Percentiles rank a stretch among this genome's conserved stretches.
These are phyloP conservation scores for Chondrostereum purpureum DNA, from an alignment of 1,284 basidiomycete genomes.

Conservation along the genomic window DNA sequence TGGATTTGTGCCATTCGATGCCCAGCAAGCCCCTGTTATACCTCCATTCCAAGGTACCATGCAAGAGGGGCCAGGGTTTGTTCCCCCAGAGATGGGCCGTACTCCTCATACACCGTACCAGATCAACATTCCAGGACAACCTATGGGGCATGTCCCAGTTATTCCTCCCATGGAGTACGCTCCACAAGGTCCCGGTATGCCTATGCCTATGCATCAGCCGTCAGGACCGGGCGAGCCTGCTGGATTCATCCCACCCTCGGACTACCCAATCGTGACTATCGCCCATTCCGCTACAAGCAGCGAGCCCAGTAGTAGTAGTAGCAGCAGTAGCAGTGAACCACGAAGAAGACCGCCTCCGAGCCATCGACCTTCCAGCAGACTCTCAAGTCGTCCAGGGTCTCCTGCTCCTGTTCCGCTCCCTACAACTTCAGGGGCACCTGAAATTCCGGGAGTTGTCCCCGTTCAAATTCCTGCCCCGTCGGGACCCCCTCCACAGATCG, in stretches of 20 bases:
- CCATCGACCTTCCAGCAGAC: neutral
- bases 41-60: constrained; percentile 22
- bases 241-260: too few species aligned
- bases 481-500: neutral
- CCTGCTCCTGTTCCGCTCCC: constrained; percentile 2
- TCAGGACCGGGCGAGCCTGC: too few species aligned
- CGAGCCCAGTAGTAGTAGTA: neutral
- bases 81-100: constrained; percentile 9
- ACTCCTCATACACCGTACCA: too few species aligned
- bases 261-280: too few species aligned
- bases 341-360: too few species aligned
- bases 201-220: neutral
- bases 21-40: constrained; percentile 7
- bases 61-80: constrained; percentile 8
- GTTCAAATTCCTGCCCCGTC: neutral
- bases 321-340: neutral
- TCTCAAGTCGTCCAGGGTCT: constrained; percentile 9
- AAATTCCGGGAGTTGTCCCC: constrained; percentile 9
- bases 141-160: constrained; percentile 7
- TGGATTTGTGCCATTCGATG: constrained; percentile 24
- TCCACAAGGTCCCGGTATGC: constrained; percentile 5
- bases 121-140: neutral
- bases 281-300: too few species aligned
- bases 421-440: neutral
- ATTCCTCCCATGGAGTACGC: constrained; percentile 1